phyloP scores from a whole-genome alignment of 2,329 filamentous ascomycete genomes.

The Penicillium sp. region DNA sequence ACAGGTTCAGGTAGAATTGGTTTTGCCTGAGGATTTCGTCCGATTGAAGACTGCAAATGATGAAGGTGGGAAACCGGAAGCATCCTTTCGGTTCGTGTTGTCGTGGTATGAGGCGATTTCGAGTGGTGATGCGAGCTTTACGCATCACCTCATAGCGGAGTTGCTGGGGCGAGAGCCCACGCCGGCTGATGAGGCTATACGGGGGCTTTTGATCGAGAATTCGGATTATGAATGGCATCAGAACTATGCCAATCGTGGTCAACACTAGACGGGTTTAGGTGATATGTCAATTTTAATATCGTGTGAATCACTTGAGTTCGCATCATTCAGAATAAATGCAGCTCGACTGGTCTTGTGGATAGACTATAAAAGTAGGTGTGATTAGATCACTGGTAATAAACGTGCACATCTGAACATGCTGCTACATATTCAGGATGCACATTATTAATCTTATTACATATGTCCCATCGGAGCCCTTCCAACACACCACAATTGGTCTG shows the following conservation, averaged over 20 bases:
- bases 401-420: background rate
- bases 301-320: background rate
- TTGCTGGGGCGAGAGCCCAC: background rate
- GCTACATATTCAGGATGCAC: background rate
- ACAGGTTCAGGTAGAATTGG: background rate
- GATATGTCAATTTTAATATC: background rate
- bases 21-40: background rate
- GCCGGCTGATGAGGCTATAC: background rate
- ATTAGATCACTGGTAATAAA: background rate
- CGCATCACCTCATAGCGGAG: background rate
- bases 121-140: background rate
- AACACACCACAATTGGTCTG: constrained; percentile 11
- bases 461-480: constrained; percentile 20
- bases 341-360: background rate
- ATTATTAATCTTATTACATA: background rate
- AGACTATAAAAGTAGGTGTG: background rate
- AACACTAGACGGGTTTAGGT: background rate
- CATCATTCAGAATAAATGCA: background rate
- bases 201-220: background rate
- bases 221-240: background rate
- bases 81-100: background rate
- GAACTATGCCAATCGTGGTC: background rate
- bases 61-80: background rate
- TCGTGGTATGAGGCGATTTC: background rate
- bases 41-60: background rate